Evolutionary conservation across 1,284 basidiomycete species (phyloP), one percentile per base, ranked within the genome.

Genomic region (Cystobasidium sp.): DNA sequence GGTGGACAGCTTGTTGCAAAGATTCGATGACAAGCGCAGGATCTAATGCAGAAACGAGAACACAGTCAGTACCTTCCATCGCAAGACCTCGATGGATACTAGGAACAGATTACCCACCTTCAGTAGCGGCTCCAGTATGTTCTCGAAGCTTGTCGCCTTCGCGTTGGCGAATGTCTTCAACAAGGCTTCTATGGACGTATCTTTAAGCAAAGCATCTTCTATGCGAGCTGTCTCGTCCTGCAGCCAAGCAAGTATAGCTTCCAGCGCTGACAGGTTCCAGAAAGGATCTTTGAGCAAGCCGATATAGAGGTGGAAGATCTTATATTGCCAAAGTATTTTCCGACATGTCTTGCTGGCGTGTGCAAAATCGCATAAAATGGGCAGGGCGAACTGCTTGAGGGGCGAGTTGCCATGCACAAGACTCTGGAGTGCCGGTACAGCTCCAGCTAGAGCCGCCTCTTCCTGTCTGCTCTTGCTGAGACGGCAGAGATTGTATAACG

Each of bases 141-240:
- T 94, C 83, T 98, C 96, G 81, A 98, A 98, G 0, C 93, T 94
- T 77, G 92, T 92, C 20, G 92, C 89, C 81, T 95, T 94, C 24
- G 93, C 89, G 4, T 89, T 87, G 59, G 92, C 89, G 82, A 98
- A 98, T 81, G 92, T 92, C 75, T 87, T 87, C 43, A 95, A 86
- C 12, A 99, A 84, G 0, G 87, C 85, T 7, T 93, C 90, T 18
- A 93, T 84, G 0, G 92, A 86, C 3, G 85, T 83, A 0, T 87
- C 83, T 79, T 91, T 90, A 56, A 91, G 84, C 0, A 99, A 85
- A 46, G 90, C 89, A 80, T 95, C 93, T 81, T 98, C 96, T 5
- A 99, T 92, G 65, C 93, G 87, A 1, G 93, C 89, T 0, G 93
- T 93, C 84, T 98, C 96, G 80, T 97, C 96, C 84, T 94, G 92